Evolutionary conservation across 306 rosid species (phyloP).

Genomic region (Malus sylvestris): DNA sequence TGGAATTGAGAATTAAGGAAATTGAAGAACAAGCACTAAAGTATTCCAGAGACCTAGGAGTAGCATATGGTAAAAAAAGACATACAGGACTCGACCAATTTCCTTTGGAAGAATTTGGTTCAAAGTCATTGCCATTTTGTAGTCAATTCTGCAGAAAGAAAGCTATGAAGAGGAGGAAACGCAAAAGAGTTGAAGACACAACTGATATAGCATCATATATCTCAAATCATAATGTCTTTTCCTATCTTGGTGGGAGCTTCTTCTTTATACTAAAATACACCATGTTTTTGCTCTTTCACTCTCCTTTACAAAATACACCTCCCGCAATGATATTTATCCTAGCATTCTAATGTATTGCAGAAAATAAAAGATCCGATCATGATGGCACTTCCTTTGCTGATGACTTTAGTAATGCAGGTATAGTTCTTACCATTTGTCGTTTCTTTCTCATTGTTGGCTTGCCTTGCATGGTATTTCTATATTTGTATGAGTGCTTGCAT

Average conservation of each 20-base stretch:
- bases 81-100: conserved; percentile 30
- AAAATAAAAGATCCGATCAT: conserved; percentile 56
- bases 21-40: conserved; percentile 50
- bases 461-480: conserved; percentile 6
- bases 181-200: conserved; percentile 70
- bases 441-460: conserved; percentile 1
- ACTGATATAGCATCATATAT: conserved; percentile 59
- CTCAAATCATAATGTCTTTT: conserved; percentile 60
- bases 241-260: conserved; percentile 61
- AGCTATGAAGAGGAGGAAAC: conserved; percentile 56
- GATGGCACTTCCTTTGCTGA: conserved; percentile 45
- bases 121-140: conserved; percentile 63
- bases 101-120: conserved; percentile 40
- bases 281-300: conserved; percentile 14
- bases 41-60: conserved; percentile 52
- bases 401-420: conserved; percentile 61
- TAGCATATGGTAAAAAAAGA: conserved; percentile 41
- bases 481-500: neutral
- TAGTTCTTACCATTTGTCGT: neutral
- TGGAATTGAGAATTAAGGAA: conserved; percentile 69
- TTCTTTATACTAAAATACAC: neutral
- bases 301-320: conserved; percentile 1
- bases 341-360: conserved; percentile 36
- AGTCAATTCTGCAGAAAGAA: conserved; percentile 25
- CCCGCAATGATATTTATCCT: neutral